Evolutionary conservation across 2,329 filamentous ascomycete species (phyloP).

Genomic region (Penicillium hesseltinei): DNA sequence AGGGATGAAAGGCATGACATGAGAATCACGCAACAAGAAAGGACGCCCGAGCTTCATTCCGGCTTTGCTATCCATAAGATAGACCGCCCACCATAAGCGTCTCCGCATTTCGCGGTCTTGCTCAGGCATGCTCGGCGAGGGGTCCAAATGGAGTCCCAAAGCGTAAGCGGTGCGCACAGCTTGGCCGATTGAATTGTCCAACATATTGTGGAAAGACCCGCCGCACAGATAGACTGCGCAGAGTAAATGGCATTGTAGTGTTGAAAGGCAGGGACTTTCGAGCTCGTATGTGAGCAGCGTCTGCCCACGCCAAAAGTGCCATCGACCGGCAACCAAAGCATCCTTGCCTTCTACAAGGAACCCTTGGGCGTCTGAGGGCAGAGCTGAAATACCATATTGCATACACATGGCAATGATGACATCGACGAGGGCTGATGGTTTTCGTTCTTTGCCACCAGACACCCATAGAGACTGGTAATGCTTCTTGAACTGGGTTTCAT

Average conservation of each 20-base stretch:
- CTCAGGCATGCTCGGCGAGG: slow-evolving; percentile 34
- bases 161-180: slow-evolving; percentile 49
- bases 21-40: slow-evolving; percentile 32
- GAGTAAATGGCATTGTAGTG: slow-evolving; percentile 51
- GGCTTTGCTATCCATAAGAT: slow-evolving; percentile 48
- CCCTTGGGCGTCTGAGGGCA: slow-evolving; percentile 12
- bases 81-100: slow-evolving; percentile 55
- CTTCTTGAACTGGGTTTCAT: slow-evolving; percentile 20
- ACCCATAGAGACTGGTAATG: slow-evolving; percentile 22
- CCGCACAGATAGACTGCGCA: slow-evolving; percentile 49
- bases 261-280: slow-evolving; percentile 49
- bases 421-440: slow-evolving; percentile 20
- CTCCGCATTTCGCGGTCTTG: slow-evolving; percentile 47
- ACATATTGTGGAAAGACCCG: slow-evolving; percentile 51
- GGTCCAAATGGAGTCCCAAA: slow-evolving; percentile 51
- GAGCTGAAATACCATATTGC: slow-evolving; percentile 17
- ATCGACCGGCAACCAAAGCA: slow-evolving; percentile 45
- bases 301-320: slow-evolving; percentile 51
- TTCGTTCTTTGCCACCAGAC: slow-evolving; percentile 9
- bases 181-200: slow-evolving; percentile 41
- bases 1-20: slow-evolving; percentile 33
- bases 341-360: slow-evolving; percentile 29
- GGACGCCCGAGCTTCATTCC: slow-evolving; percentile 24
- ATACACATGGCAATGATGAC: slow-evolving; percentile 24
- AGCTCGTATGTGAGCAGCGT: slow-evolving; percentile 45